Conservation (phyloP, 1,139 yeast genomes). For the Saccharomyces hybrid region DNA sequence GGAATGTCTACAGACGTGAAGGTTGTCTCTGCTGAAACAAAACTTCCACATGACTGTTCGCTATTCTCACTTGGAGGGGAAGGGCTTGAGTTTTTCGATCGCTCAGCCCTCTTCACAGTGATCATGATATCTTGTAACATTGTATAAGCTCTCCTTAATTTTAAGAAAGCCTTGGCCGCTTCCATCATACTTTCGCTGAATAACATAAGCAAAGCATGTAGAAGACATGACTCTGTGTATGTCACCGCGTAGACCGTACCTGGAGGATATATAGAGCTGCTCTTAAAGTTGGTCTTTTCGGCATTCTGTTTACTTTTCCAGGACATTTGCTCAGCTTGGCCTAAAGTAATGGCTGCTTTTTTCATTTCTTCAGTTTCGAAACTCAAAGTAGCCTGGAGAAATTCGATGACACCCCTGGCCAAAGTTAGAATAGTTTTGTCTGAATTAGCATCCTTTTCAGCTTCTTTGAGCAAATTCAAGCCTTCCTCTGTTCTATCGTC, state of each 20-base stretch:
- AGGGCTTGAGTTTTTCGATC: slow-evolving; percentile 10
- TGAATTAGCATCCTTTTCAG: slow-evolving; percentile 34
- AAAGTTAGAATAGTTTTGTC: slow-evolving; percentile 58
- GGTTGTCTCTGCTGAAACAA: slow-evolving; percentile 20
- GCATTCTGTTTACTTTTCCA: slow-evolving; percentile 56
- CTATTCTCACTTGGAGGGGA: slow-evolving; percentile 17
- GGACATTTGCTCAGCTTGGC: slow-evolving; percentile 68
- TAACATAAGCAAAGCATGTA: slow-evolving; percentile 68
- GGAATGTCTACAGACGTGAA: slow-evolving; percentile 39
- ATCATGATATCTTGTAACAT: slow-evolving; percentile 70
- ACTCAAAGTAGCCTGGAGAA: slow-evolving; percentile 86
- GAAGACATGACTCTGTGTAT: slow-evolving; percentile 75
- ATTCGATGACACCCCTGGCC: slow-evolving; percentile 82
- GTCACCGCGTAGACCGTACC: slow-evolving; percentile 93
- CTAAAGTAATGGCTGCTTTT: slow-evolving; percentile 61
- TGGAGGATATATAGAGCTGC: slow-evolving; percentile 76
- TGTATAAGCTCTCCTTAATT: slow-evolving; percentile 81
- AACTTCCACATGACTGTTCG: slow-evolving; percentile 7
- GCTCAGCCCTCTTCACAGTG: slow-evolving; percentile 25
- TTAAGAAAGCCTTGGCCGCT: slow-evolving; percentile 80
- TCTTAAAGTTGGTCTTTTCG: slow-evolving; percentile 47
- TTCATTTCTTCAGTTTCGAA: slow-evolving; percentile 85
- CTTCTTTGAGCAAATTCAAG: slow-evolving; percentile 43
- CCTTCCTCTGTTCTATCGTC: slow-evolving; percentile 82
- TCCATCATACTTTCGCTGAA: slow-evolving; percentile 64